Conservation (phyloP, 345 rosid species). For the Arabidopsis suecica region DNA sequence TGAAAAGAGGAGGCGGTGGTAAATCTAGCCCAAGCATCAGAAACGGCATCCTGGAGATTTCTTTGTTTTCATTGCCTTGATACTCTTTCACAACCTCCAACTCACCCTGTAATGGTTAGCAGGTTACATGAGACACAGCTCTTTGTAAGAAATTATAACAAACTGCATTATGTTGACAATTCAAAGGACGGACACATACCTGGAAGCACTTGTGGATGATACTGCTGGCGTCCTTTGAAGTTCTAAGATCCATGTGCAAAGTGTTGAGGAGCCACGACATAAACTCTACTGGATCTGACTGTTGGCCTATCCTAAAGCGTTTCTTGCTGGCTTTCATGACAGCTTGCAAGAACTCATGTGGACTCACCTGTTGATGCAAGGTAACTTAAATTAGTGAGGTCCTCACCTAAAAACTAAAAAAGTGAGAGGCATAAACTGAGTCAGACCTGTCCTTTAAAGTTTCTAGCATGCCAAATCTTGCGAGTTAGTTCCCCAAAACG, state of each 20-base stretch:
- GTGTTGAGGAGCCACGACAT: constrained; percentile 98
- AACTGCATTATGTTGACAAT: neutral
- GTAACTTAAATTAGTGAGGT: constrained; percentile 5
- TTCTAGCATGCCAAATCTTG: constrained; percentile 95
- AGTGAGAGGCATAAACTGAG: constrained; percentile 10
- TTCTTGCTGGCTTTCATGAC: constrained; percentile 96
- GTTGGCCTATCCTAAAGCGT: constrained; percentile 81
- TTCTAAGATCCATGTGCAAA: constrained; percentile 73
- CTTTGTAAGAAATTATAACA: neutral
- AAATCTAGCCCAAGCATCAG: constrained; percentile 97
- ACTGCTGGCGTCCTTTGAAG: constrained; percentile 67
- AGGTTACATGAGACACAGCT: neutral
- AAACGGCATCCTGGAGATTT: constrained; percentile 85
- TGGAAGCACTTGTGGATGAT: constrained; percentile 91
- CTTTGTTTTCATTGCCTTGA: constrained; percentile 59
- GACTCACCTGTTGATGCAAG: constrained; percentile 77
- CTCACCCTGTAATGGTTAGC: constrained; percentile 65
- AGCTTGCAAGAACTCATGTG: constrained; percentile 98
- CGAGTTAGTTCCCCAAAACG: constrained; percentile 94
- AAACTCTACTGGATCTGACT: constrained; percentile 96
- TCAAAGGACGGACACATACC: constrained; percentile 50
- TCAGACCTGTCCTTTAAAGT: constrained; percentile 96
- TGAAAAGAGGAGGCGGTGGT: constrained; percentile 97
- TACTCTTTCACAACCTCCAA: constrained; percentile 84
- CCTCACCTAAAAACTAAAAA: neutral